Evolutionary conservation across 1,284 basidiomycete species (phyloP), one percentile per base, ranked within the genome.

Genomic region (Psilocybe mexicana): DNA sequence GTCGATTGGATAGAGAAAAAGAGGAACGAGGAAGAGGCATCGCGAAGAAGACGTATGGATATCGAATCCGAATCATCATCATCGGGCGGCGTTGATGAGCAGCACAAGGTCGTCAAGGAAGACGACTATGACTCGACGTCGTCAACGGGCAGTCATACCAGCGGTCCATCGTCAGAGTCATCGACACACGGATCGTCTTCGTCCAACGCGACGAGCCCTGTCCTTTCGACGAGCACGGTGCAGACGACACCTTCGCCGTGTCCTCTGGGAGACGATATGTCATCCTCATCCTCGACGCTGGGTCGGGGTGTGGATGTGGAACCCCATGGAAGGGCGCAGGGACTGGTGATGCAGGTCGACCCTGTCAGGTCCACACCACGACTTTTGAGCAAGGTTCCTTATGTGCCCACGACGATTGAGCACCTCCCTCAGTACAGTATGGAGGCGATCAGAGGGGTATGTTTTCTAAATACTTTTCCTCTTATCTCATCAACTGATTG

Each of bases 241-340:
- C 85, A 86, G 59, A 90, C 88, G 14, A 90, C 88, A 2, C 88
- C 88, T 0, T 88, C 86, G 0, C 88, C 88, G 0, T 85, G 87
- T 0, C 87, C 87, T 25, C 54, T 64, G 8, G 52, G 71, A 54
- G 65, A 73, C 62, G 65, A 68, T 33, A 4, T 18, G 18, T 18
- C 18, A 18, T 18, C 18, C 18, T 18, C 18, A 18, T 18, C 18
- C 18, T 18, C 18, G 18, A 18, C 18, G 18, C 18, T 18, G 18
- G 18, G 18, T 18, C 18, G 18, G 18, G 18, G 18, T 18, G 18
- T 18, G 18, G 18, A 18, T 18, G 18, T 18, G 18, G 18, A 18
- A 18, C 18, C 18, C 18, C 18, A 18, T 18, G 18, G 18, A 18
- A 18, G 18, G 18, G 18, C 18, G 18, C 18, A 18, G 18, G 18